A percentile compares a stretch with the other conserved stretches of the same genome.
phyloP scores from a whole-genome alignment of 352 stramenopile genomes.

The Globisporangium orthogonon region DNA sequence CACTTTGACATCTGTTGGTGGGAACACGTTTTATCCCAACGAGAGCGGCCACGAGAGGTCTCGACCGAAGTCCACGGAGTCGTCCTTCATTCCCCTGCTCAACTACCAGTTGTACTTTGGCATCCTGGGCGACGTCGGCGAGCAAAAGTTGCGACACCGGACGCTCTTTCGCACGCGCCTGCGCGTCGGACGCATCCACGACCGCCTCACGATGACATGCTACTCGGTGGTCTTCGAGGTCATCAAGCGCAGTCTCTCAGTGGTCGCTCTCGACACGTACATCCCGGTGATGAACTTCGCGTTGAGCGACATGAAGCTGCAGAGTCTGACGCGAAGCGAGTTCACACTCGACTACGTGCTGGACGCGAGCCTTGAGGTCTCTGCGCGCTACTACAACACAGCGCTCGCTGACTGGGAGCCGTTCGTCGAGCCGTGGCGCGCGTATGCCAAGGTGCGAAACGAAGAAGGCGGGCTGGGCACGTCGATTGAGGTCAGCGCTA shows the following conservation, averaged over 20 bases:
- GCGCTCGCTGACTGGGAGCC: slow-evolving; percentile 84
- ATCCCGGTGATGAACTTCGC: slow-evolving; percentile 89
- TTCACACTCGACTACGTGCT: slow-evolving; percentile 55
- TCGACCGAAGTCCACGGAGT: slow-evolving; percentile 35
- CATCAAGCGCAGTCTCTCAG: slow-evolving; percentile 84
- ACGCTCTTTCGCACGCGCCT: slow-evolving; percentile 61
- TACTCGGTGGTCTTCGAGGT: slow-evolving; percentile 85
- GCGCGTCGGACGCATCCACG: slow-evolving; percentile 66
- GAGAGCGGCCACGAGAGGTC: slow-evolving; percentile 23
- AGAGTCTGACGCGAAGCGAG: slow-evolving; percentile 62
- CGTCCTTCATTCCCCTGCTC: slow-evolving; percentile 48
- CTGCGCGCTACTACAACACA: slow-evolving; percentile 85
- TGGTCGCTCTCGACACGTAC: slow-evolving; percentile 85
- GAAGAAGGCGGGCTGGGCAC: slow-evolving; percentile 45
- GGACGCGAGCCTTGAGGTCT: slow-evolving; percentile 76
- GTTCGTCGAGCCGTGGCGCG: slow-evolving; percentile 81
- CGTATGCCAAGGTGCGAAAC: slow-evolving; percentile 59
- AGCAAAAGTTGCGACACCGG: slow-evolving; percentile 30
- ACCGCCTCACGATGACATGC: slow-evolving; percentile 59
- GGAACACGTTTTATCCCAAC: slow-evolving; percentile 23
- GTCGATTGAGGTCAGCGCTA: slow-evolving; percentile 71
- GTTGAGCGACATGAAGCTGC: slow-evolving; percentile 77
- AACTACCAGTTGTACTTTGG: slow-evolving; percentile 72
- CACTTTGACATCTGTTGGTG: slow-evolving; percentile 51
- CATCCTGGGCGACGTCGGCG: slow-evolving; percentile 35